Percentiles rank a stretch among this genome's conserved stretches.
These are phyloP conservation scores for Ustilago shanxiensis DNA, from an alignment of 1,284 basidiomycete species.

Conservation along the genomic window DNA sequence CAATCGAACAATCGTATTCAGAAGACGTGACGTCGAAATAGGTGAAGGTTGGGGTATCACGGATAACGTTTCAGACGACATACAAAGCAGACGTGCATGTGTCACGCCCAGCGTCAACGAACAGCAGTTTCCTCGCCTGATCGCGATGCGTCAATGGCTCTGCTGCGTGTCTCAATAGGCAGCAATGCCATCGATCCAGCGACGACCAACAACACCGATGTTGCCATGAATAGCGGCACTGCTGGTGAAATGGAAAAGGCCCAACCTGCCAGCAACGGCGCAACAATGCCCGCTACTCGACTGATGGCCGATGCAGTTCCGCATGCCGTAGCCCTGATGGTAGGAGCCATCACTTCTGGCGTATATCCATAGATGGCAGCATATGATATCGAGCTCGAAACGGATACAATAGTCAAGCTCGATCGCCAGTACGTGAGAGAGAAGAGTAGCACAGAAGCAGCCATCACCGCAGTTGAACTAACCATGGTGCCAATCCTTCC, in stretches of 20 bases:
- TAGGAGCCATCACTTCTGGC: slow-evolving; percentile 65
- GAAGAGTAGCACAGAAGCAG: slow-evolving; percentile 54
- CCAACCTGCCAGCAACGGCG: slow-evolving; percentile 62
- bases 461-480: slow-evolving; percentile 51
- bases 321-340: slow-evolving; percentile 61
- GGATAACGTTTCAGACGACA: too few species aligned
- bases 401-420: slow-evolving; percentile 50
- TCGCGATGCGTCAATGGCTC: slow-evolving; percentile 13
- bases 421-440: slow-evolving; percentile 32
- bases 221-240: slow-evolving; percentile 47
- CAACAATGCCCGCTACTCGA: slow-evolving; percentile 63
- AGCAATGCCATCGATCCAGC: slow-evolving; percentile 41
- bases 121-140: slow-evolving; percentile 2
- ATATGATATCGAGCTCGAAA: slow-evolving; percentile 63
- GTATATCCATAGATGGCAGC: slow-evolving; percentile 67
- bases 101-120: not conserved
- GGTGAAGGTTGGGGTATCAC: too few species aligned
- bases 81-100: not conserved
- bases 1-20: too few species aligned
- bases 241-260: slow-evolving; percentile 37
- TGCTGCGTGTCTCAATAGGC: slow-evolving; percentile 52
- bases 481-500: slow-evolving; percentile 80
- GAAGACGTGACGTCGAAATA: too few species aligned
- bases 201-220: slow-evolving; percentile 32
- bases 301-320: slow-evolving; percentile 64